Evolutionary conservation across 2,329 filamentous ascomycete species (phyloP).

Genomic region (Penicillium sp.): DNA sequence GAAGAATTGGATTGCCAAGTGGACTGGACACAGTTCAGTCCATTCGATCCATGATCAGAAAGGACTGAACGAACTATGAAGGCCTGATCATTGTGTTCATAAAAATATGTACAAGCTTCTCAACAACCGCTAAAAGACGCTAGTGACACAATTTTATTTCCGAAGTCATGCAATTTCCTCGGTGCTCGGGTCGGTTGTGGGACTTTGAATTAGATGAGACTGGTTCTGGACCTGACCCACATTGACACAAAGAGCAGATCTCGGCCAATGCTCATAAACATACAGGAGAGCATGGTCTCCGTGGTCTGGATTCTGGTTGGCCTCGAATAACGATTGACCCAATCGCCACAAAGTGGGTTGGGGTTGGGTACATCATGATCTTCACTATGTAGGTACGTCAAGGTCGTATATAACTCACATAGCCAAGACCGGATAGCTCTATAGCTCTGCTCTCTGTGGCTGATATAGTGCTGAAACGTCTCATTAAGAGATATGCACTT

Average conservation of each 20-base stretch:
- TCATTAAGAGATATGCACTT: too few relatives aligned
- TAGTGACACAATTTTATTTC: not conserved
- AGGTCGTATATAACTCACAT: not conserved
- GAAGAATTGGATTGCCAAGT: not conserved
- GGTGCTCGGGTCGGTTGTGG: not conserved
- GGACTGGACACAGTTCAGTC: not conserved
- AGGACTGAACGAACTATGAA: not conserved
- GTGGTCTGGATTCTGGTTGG: too few relatives aligned
- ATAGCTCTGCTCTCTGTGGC: not conserved
- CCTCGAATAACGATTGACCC: too few relatives aligned
- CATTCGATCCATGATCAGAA: not conserved
- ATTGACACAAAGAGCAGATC: not conserved
- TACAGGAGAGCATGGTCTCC: too few relatives aligned
- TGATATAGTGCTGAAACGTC: not conserved
- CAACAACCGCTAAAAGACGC: conserved; percentile 3
- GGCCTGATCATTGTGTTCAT: not conserved
- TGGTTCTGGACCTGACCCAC: not conserved
- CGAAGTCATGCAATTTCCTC: not conserved
- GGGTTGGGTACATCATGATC: too few relatives aligned
- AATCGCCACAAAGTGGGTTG: too few relatives aligned
- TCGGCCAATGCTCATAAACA: not conserved
- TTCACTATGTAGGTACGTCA: too few relatives aligned
- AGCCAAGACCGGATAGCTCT: not conserved
- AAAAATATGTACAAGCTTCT: conserved; percentile 8
- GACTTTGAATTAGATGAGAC: not conserved